phyloP scores from a whole-genome alignment of 1,139 yeast genomes.

The Hansenula sp. region DNA sequence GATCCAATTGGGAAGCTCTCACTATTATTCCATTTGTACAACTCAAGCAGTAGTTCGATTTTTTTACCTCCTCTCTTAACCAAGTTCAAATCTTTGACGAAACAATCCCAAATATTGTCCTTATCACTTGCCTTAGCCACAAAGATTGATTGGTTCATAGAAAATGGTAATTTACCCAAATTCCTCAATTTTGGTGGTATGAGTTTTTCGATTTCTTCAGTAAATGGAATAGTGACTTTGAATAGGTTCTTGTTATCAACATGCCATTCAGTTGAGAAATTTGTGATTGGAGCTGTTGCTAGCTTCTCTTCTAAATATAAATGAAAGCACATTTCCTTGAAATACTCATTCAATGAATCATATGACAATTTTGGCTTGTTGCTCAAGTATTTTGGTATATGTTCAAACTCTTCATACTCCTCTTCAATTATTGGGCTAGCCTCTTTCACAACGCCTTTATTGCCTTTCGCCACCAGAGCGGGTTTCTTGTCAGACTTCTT shows the following conservation, averaged over 20 bases:
- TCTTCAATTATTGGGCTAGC: slow-evolving; percentile 9
- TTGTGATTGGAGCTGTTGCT: slow-evolving; percentile 41
- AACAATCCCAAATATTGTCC: slow-evolving; percentile 44
- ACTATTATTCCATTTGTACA: slow-evolving; percentile 52
- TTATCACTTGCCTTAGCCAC: slow-evolving; percentile 33
- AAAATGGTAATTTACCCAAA: slow-evolving; percentile 36
- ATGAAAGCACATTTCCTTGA: slow-evolving; percentile 56
- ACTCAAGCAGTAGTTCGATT: slow-evolving; percentile 44
- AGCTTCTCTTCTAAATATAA: slow-evolving; percentile 57
- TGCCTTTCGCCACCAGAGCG: background rate
- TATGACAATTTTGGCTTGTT: slow-evolving; percentile 43
- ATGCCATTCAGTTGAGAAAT: slow-evolving; percentile 53
- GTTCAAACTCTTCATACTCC: slow-evolving; percentile 30
- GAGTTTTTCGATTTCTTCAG: slow-evolving; percentile 29
- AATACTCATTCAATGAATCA: slow-evolving; percentile 48
- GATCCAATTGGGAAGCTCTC: slow-evolving; percentile 41
- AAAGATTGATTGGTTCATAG: slow-evolving; percentile 40
- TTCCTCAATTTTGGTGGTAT: slow-evolving; percentile 34
- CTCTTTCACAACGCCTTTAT: slow-evolving; percentile 3
- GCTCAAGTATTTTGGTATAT: slow-evolving; percentile 24
- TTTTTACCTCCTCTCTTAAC: slow-evolving; percentile 27
- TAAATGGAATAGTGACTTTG: slow-evolving; percentile 25
- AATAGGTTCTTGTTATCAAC: slow-evolving; percentile 37
- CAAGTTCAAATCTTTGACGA: slow-evolving; percentile 32
- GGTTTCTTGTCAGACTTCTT: background rate